Conservation (phyloP, 495 filamentous ascomycete genomes). For the Neurospora sublineolata region DNA sequence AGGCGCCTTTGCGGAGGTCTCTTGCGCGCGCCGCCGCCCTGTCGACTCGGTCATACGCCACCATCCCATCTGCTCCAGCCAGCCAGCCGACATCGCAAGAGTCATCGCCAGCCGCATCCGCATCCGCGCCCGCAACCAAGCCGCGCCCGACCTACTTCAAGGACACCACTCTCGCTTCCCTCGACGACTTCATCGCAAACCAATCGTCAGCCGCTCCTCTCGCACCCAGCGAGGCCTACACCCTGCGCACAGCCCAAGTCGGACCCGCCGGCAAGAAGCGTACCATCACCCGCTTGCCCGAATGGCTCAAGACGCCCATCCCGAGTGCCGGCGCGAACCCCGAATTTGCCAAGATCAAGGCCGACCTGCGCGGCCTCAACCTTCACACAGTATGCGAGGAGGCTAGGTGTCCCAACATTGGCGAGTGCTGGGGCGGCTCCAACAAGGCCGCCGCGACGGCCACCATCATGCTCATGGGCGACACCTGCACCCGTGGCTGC, state of each 20-base stretch:
- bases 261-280: conserved; percentile 71
- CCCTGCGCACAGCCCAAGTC: conserved; percentile 66
- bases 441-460: conserved; percentile 85
- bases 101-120: neutral
- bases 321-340: conserved; percentile 53
- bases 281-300: conserved; percentile 80
- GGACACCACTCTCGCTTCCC: conserved; percentile 75
- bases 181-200: conserved; percentile 67
- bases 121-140: conserved; percentile 11
- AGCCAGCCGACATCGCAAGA: conserved; percentile 7
- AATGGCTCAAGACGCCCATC: conserved; percentile 94
- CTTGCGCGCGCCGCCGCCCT: conserved; percentile 15
- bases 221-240: conserved; percentile 46
- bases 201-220: conserved; percentile 27
- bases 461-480: conserved; percentile 99
- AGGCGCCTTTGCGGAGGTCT: conserved; percentile 21
- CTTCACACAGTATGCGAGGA: conserved; percentile 97
- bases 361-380: conserved; percentile 77
- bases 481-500: conserved; percentile 94
- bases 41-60: conserved; percentile 19
- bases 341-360: conserved; percentile 89
- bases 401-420: conserved; percentile 93
- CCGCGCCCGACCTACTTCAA: conserved; percentile 59
- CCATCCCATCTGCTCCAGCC: conserved; percentile 14
- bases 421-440: conserved; percentile 90